Base-by-base conservation (phyloP, 139 green algal species). In the Tetraselmis striata region DNA sequence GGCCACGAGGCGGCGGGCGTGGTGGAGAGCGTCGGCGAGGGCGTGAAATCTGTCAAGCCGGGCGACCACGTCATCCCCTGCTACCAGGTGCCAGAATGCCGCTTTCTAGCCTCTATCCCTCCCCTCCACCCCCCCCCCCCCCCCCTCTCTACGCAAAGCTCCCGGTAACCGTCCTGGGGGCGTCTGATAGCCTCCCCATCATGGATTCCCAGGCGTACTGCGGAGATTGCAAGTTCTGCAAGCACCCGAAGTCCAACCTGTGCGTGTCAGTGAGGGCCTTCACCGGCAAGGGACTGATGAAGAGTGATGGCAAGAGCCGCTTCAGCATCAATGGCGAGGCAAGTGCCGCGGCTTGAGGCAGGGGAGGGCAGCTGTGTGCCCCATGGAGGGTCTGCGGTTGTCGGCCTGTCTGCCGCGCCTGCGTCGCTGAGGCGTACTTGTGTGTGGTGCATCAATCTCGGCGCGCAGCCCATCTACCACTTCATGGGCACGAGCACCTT, bases 401-500 rank as follows among this genome's bases (percentile, higher is more conserved):
- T 18, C 75, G 2, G 2, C 75, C 26, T 27, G 24, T 30, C 23
- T 18, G 24, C 23, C 22, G 23, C 23, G 23, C 26, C 22, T 18
- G 23, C 23, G 22, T 18, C 75, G n/a, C n/a, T n/a, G n/a, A n/a
- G n/a, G n/a, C n/a, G n/a, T n/a, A n/a, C n/a, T n/a, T n/a, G n/a
- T n/a, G n/a, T n/a, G n/a, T n/a, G n/a, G n/a, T n/a, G n/a, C n/a
- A n/a, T n/a, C n/a, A n/a, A n/a, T n/a, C n/a, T n/a, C n/a, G n/a
- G n/a, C n/a, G n/a, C n/a, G n/a, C 95, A n/a, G 89, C 90, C 91
- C 32, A 93, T 99, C 76, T 99, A 91, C 86, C 97, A 99, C 90
- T 99, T 99, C 89, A 99, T 99, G 97, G 97, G 97, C 80, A 98
- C 95, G 59, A 95, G 87, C 77, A 99, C 97, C 26, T 99, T 99